Evolutionary conservation across 805 yeast species (phyloP).

Genomic region (Kodamaea restingae): DNA sequence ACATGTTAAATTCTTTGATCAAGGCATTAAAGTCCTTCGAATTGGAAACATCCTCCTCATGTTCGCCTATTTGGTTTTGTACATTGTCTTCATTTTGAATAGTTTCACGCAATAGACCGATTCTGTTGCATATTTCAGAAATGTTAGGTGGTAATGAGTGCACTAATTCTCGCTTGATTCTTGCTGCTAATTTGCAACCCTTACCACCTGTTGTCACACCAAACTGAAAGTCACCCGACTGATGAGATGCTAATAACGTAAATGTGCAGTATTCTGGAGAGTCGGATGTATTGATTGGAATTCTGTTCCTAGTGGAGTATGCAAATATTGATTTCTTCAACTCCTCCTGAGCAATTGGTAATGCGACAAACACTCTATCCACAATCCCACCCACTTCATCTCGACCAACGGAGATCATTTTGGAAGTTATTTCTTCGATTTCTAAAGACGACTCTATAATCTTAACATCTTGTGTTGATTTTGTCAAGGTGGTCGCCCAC

Average conservation of each 20-base stretch:
- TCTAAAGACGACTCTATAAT: conserved; percentile 12
- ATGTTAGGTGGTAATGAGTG: conserved; percentile 64
- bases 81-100: conserved; percentile 52
- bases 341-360: conserved; percentile 26
- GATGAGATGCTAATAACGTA: conserved; percentile 66
- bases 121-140: conserved; percentile 60
- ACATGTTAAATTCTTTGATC: conserved; percentile 55
- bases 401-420: conserved; percentile 55
- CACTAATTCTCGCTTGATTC: conserved; percentile 72
- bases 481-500: conserved; percentile 1
- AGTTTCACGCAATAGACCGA: conserved; percentile 60
- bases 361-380: conserved; percentile 70
- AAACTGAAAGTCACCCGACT: conserved; percentile 70
- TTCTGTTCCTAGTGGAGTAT: conserved; percentile 57
- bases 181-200: conserved; percentile 81
- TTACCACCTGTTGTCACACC: conserved; percentile 85
- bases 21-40: conserved; percentile 55
- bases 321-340: conserved; percentile 41
- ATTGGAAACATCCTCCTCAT: conserved; percentile 70
- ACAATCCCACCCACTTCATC: conserved; percentile 57
- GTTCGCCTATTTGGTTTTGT: conserved; percentile 44
- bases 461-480: background rate
- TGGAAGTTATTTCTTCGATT: conserved; percentile 27
- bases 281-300: conserved; percentile 81
- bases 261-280: conserved; percentile 70